A percentile compares a stretch with the other conserved stretches of the same genome.
Conservation (phyloP, 495 filamentous ascomycete species). For the Thermochaetoides thermophila region DNA sequence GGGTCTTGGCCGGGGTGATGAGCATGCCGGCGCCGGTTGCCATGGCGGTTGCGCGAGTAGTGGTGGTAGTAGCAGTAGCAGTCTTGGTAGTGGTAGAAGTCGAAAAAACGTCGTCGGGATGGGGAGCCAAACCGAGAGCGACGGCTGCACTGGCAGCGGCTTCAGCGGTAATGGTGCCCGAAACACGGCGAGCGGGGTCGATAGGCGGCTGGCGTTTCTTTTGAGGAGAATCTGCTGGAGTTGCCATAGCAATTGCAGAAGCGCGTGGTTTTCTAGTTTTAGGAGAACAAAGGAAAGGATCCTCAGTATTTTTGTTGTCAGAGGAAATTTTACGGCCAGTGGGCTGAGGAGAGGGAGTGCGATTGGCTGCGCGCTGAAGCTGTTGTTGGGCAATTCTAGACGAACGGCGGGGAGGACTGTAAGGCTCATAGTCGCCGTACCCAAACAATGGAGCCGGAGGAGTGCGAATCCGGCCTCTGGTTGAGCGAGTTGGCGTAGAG, state of each 20-base stretch:
- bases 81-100: not conserved
- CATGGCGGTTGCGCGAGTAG: no score
- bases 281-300: conserved; percentile 15
- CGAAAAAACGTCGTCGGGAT: conserved; percentile 1
- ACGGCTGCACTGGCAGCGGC: conserved; percentile 21
- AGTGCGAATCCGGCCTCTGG: conserved; percentile 41
- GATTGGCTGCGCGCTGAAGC: conserved; percentile 17
- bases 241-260: conserved; percentile 19
- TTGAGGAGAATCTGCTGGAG: conserved; percentile 35
- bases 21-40: conserved; percentile 46
- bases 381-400: conserved; percentile 36
- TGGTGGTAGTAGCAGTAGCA: conserved; percentile 2
- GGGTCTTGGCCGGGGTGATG: conserved; percentile 85
- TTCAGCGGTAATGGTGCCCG: conserved; percentile 21
- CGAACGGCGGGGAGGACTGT: conserved; percentile 47
- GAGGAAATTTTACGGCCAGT: conserved; percentile 20
- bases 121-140: conserved; percentile 17
- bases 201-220: conserved; percentile 31
- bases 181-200: conserved; percentile 25
- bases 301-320: conserved; percentile 14
- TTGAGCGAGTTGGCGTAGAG: conserved; percentile 44
- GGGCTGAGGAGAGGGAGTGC: conserved; percentile 30
- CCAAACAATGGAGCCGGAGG: conserved; percentile 64
- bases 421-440: conserved; percentile 60
- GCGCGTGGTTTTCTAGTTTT: conserved; percentile 13